phyloP scores from a whole-genome alignment of 768 basidiomycete species.

The Kwoniella sp. region DNA sequence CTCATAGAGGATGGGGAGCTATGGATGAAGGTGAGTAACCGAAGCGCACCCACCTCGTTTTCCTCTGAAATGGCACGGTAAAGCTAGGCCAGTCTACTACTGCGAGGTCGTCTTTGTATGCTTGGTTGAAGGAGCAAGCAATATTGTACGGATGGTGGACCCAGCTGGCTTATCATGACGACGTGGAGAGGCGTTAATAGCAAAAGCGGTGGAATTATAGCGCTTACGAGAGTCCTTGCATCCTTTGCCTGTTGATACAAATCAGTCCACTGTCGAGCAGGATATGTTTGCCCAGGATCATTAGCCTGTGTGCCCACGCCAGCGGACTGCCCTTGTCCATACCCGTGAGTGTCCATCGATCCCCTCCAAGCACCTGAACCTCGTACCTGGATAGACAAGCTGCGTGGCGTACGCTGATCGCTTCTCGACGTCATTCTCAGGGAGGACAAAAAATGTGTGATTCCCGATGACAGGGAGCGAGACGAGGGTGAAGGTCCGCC shows the following conservation, averaged over 20 bases:
- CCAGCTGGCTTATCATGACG: not conserved
- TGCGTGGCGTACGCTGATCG: no score
- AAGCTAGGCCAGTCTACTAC: not conserved
- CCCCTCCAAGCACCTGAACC: not conserved
- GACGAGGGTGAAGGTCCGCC: conserved; percentile 52
- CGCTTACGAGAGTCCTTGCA: no score
- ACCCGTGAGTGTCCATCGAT: conserved; percentile 37
- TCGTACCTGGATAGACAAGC: no score
- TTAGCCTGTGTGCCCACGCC: conserved; percentile 50
- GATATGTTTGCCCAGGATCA: conserved; percentile 48
- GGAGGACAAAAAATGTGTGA: conserved; percentile 49
- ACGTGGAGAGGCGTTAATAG: no score
- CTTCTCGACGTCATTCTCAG: no score
- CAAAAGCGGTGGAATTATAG: no score
- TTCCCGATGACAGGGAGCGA: conserved; percentile 38
- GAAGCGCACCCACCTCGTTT: no score
- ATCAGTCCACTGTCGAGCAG: conserved; percentile 46
- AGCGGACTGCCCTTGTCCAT: conserved; percentile 50
- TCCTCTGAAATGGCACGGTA: not conserved
- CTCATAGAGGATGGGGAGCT: conserved; percentile 25
- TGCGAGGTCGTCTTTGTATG: no score
- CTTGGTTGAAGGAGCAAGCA: no score
- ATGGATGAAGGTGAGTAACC: conserved; percentile 30
- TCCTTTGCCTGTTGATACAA: no score
- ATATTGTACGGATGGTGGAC: no score